phyloP scores from a whole-genome alignment of 805 yeast genomes.

The Kodamaea nitidulidarum region DNA sequence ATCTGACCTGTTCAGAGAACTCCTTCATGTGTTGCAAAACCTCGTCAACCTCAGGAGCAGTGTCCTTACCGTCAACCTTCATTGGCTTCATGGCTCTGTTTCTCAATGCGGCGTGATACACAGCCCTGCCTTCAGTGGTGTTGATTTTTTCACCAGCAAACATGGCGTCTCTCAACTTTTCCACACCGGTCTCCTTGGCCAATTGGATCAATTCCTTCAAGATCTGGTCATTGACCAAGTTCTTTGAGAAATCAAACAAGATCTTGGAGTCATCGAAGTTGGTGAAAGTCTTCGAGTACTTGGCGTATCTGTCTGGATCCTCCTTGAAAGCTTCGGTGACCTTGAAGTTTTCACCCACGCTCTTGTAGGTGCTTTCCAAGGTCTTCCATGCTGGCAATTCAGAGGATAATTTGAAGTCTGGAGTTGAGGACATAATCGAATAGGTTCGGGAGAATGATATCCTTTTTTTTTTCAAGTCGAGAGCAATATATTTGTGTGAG shows the following conservation, averaged over 20 bases:
- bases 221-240: constrained; percentile 84
- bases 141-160: constrained; percentile 92
- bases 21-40: constrained; percentile 96
- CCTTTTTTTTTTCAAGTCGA: constrained; percentile 6
- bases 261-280: constrained; percentile 87
- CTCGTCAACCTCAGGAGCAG: constrained; percentile 84
- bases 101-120: constrained; percentile 93
- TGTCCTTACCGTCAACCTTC: constrained; percentile 86
- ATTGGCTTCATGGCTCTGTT: constrained; percentile 81
- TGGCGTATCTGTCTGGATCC: constrained; percentile 72
- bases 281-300: constrained; percentile 70
- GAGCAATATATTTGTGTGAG: background rate
- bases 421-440: no score
- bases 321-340: constrained; percentile 73
- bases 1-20: constrained; percentile 83
- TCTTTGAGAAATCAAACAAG: constrained; percentile 93
- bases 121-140: constrained; percentile 95
- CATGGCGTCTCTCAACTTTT: constrained; percentile 82
- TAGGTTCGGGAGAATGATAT: constrained; percentile 5
- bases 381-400: constrained; percentile 84
- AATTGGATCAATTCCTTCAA: constrained; percentile 61
- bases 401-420: constrained; percentile 51
- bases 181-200: constrained; percentile 89
- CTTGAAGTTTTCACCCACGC: constrained; percentile 64
- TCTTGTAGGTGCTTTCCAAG: constrained; percentile 66